phyloP scores from a whole-genome alignment of 2,329 filamentous ascomycete species.

The Aspergillus amoenus region DNA sequence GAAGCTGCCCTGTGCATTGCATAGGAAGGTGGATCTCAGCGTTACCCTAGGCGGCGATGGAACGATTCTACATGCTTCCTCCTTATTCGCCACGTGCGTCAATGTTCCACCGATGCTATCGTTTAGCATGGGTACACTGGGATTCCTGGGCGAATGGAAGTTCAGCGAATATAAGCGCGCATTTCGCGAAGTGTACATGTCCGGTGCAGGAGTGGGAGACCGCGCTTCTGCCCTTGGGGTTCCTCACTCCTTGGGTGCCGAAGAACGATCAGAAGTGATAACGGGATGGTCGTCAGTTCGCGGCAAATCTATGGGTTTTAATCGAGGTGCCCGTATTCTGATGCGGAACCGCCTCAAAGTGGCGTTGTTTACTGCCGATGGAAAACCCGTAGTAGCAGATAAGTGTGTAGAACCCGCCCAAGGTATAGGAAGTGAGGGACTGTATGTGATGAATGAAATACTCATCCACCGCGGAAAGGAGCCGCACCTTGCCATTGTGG shows the following conservation, averaged over 20 bases:
- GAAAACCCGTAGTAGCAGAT: slow-evolving; percentile 52
- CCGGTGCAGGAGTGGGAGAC: slow-evolving; percentile 56
- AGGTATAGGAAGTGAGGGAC: slow-evolving; percentile 42
- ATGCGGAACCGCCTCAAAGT: slow-evolving; percentile 85
- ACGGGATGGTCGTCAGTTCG: slow-evolving; percentile 70
- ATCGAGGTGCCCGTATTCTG: slow-evolving; percentile 74
- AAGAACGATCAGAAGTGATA: slow-evolving; percentile 30
- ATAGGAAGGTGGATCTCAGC: slow-evolving; percentile 81
- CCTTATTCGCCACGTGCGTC: slow-evolving; percentile 76
- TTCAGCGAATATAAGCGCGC: slow-evolving; percentile 90
- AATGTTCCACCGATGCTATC: slow-evolving; percentile 87
- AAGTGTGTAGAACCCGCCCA: slow-evolving; percentile 35
- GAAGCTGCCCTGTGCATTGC: slow-evolving; percentile 52
- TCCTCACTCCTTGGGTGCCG: slow-evolving; percentile 34
- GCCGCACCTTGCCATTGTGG: slow-evolving; percentile 86
- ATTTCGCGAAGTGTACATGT: slow-evolving; percentile 91
- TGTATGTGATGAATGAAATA: slow-evolving; percentile 88
- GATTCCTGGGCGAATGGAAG: slow-evolving; percentile 95
- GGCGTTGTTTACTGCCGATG: slow-evolving; percentile 72
- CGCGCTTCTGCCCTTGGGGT: slow-evolving; percentile 46
- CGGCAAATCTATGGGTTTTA: slow-evolving; percentile 77
- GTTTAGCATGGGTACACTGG: slow-evolving; percentile 95
- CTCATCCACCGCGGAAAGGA: slow-evolving; percentile 87
- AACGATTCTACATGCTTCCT: slow-evolving; percentile 82
- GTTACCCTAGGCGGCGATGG: slow-evolving; percentile 92